Percentiles rank a stretch among this genome's conserved stretches.
These are phyloP conservation scores for Acanthamoeba healyi DNA, from an alignment of 208 protist species.

Conservation along the genomic window DNA sequence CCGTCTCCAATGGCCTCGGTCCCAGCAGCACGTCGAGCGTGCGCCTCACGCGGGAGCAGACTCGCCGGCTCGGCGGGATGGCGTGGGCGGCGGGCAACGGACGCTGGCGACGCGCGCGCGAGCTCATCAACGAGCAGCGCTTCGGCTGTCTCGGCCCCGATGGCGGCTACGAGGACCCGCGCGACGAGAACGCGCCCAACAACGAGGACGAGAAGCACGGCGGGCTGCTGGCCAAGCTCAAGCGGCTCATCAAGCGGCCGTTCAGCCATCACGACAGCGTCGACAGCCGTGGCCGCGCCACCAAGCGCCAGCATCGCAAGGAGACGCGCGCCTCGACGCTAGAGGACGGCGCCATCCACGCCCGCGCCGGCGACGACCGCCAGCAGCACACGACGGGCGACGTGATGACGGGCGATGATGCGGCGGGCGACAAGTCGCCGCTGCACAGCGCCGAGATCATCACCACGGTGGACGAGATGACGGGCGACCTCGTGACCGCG, in stretches of 20 bases:
- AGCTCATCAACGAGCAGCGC: slow-evolving; percentile 1
- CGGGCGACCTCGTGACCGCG: not conserved
- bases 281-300: not conserved
- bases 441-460: not conserved
- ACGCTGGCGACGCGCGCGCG: not conserved
- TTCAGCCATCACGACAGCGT: not conserved
- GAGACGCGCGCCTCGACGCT: no score
- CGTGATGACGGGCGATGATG: not conserved
- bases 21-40: no score
- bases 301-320: no score
- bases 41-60: not conserved
- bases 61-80: not conserved
- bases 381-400: not conserved
- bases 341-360: not conserved
- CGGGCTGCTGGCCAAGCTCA: not conserved
- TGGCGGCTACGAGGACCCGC: not conserved
- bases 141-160: not conserved
- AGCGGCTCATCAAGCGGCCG: not conserved
- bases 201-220: not conserved
- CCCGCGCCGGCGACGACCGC: not conserved
- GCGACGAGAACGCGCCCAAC: not conserved
- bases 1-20: no score
- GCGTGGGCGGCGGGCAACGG: not conserved
- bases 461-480: not conserved
- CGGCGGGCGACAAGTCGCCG: not conserved